Evolutionary conservation across 768 basidiomycete genomes (phyloP).

Genomic region (Boletus subparvulus): DNA sequence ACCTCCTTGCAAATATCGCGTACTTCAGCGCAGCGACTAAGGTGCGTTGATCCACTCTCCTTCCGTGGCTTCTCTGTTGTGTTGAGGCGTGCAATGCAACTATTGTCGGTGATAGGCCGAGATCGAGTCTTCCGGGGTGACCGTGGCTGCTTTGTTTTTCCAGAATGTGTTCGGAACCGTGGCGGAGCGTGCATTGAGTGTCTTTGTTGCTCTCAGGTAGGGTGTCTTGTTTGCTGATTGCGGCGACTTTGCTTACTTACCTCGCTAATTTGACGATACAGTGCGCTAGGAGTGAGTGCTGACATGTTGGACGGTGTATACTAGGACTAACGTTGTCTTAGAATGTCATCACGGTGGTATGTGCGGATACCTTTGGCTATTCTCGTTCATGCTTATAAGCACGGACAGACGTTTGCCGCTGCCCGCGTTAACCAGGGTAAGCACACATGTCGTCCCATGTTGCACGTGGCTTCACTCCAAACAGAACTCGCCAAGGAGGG

Average conservation of each 20-base stretch:
- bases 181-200: conserved; percentile 53
- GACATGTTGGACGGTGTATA: not conserved
- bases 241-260: not conserved
- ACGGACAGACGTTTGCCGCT: conserved; percentile 46
- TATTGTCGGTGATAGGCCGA: conserved; percentile 32
- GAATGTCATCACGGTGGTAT: conserved; percentile 33
- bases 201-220: conserved; percentile 56
- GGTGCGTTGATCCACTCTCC: conserved; percentile 3
- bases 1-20: conserved; percentile 56
- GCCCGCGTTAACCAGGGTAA: conserved; percentile 54
- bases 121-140: conserved; percentile 48
- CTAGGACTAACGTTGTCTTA: conserved; percentile 3
- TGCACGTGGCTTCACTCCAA: not conserved
- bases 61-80: not conserved
- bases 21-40: conserved; percentile 45
- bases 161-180: conserved; percentile 52
- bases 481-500: conserved; percentile 62
- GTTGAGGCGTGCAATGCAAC: not conserved
- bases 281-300: conserved; percentile 36
- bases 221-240: not conserved
- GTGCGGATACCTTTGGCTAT: not conserved
- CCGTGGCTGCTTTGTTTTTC: conserved; percentile 61
- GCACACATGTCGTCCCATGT: not conserved
- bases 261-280: conserved; percentile 2
- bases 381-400: not conserved